These are phyloP conservation scores for Crotalaria pallida DNA, from an alignment of 306 rosid species.

Conservation along the genomic window DNA sequence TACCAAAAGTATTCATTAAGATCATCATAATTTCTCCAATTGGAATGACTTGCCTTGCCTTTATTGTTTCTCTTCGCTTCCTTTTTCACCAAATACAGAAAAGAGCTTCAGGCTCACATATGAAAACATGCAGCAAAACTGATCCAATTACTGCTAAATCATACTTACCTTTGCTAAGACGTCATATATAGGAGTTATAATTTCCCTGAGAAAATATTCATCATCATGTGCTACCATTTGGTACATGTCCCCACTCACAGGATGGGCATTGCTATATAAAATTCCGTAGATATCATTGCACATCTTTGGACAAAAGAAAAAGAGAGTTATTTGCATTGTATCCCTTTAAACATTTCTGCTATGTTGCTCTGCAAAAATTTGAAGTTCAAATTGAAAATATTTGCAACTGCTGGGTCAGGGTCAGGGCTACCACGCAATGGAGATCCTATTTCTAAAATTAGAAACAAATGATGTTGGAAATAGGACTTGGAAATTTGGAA, in stretches of 20 bases:
- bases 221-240: conserved; percentile 47
- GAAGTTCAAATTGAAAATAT: conserved; percentile 1
- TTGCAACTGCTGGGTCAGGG: neutral
- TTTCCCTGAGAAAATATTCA: conserved; percentile 60
- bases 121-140: conserved; percentile 20
- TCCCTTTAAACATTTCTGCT: neutral
- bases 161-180: conserved; percentile 62
- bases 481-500: too few relatives aligned
- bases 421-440: neutral
- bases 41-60: conserved; percentile 91
- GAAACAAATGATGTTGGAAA: neutral
- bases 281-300: conserved; percentile 52
- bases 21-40: conserved; percentile 98
- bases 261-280: conserved; percentile 43
- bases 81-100: conserved; percentile 46
- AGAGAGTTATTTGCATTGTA: conserved; percentile 9
- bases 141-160: conserved; percentile 7
- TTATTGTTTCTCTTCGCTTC: conserved; percentile 84
- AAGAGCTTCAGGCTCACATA: conserved; percentile 26
- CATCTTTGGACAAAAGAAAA: conserved; percentile 52
- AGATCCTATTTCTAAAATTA: neutral
- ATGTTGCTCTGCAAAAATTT: neutral
- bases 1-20: conserved; percentile 96
- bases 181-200: conserved; percentile 63
- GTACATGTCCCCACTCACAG: conserved; percentile 49